phyloP scores from a whole-genome alignment of 371 early-diverging fungal genomes.

The Conidiobolus coronatus region DNA sequence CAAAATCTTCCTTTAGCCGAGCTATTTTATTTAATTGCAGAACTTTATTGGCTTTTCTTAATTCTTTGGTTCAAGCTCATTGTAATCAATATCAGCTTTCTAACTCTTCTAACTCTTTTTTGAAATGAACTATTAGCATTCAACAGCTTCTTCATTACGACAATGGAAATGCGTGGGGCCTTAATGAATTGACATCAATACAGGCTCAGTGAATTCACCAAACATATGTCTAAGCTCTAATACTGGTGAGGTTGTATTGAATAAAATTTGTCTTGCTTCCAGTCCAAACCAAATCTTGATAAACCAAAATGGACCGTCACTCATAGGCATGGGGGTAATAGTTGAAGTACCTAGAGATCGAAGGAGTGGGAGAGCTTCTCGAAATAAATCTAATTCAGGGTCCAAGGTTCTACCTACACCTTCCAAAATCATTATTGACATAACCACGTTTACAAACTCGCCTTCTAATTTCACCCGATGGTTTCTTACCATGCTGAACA shows the following conservation, averaged over 20 bases:
- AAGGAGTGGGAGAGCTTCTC: conserved; percentile 53
- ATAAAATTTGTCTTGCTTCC: conserved; percentile 24
- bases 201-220: too few species aligned
- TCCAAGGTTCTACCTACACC: conserved; percentile 80
- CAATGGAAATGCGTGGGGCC: too few species aligned
- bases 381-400: conserved; percentile 76
- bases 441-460: conserved; percentile 77
- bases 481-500: conserved; percentile 60
- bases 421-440: conserved; percentile 75
- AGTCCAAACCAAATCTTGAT: conserved; percentile 56
- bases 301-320: conserved; percentile 25
- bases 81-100: too few species aligned
- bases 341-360: conserved; percentile 33
- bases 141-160: too few species aligned
- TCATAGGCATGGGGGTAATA: conserved; percentile 22
- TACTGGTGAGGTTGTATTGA: conserved; percentile 7
- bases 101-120: too few species aligned
- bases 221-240: too few species aligned
- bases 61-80: too few species aligned
- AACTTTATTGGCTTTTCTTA: too few species aligned
- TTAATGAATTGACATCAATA: too few species aligned
- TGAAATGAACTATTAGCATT: too few species aligned
- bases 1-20: too few species aligned
- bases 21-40: too few species aligned
- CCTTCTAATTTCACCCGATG: conserved; percentile 86